Base-by-base conservation (phyloP, 2,329 filamentous ascomycete species). In the Davidsoniella eucalypti region DNA sequence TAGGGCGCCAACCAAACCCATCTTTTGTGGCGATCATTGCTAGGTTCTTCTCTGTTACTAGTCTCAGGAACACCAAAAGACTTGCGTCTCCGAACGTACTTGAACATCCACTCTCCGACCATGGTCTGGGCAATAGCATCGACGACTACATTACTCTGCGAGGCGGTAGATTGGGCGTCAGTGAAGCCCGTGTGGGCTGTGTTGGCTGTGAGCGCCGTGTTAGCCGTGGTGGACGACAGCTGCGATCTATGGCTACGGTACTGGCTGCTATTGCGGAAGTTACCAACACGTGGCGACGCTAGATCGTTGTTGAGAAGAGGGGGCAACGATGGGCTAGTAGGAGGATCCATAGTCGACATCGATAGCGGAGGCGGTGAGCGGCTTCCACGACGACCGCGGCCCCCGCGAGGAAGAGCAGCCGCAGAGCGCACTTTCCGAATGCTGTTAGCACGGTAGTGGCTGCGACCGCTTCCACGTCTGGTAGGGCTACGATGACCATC, bases 1-100 rank as follows among this genome's bases (percentile, higher is more conserved):
- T 98, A 96, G 2, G 92, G 92, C 16, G 90, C 92, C 55, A 98
- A 75, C 92, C 92, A 98, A 2, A 98, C 92, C 92, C 92, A 98
- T 63, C 92, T 76, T 68, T 88, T 95, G 63, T 98, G 92, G 26
- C 92, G 83, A 56, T 83, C 80, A 55, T 78, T 80, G 64, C 84
- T 80, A 55, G 72, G 82, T 55, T 84, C 78, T 59, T 87, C 80
- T 55, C 78, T 78, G 36, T 74, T 73, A 54, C 72, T 77, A 21
- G 69, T 72, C 42, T 88, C 84, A 2, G 75, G 67, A 49, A 90
- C 78, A 17, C 87, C 87, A 61, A 98, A 96, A 0, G 90, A 93
- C 66, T 88, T 95, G 56, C 90, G 78, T 62, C 85, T 76, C 47
- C 85, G 76, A 33, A 90, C 83, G 59, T 93, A 92, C 64, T 93